Evolutionary conservation across 2,329 filamentous ascomycete genomes (phyloP), one percentile per base, ranked within the genome.

Genomic region (Intubia oerlemansii): DNA sequence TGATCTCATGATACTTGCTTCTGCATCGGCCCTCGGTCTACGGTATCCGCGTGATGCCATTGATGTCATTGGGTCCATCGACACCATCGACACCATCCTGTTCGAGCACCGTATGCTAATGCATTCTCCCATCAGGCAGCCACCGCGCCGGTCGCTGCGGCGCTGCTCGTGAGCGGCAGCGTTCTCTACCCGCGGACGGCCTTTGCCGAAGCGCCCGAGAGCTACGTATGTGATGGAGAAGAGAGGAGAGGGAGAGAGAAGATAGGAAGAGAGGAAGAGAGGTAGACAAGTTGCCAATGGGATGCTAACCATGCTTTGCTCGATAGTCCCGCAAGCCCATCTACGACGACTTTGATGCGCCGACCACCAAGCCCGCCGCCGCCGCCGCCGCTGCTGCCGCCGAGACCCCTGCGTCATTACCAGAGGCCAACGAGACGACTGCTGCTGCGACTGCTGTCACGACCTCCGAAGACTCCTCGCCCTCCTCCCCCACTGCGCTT

Each of bases 251-350:
- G 5, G 11, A 10, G n/a, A n/a, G n/a, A n/a, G n/a, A 11, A 25
- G 7, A 13, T 9, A 12, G 24, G 17, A 13, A 5, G 16, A 7
- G 4, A 10, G 12, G 16, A 12, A 20, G 3, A 7, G 10, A 6
- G 18, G 7, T 25, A 29, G 21, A 36, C 25, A 10, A 9, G 30
- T n/a, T n/a, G n/a, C n/a, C n/a, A n/a, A n/a, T n/a, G n/a, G n/a
- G n/a, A n/a, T n/a, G n/a, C n/a, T n/a, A n/a, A n/a, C n/a, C n/a
- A n/a, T n/a, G n/a, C n/a, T n/a, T n/a, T n/a, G n/a, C n/a, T n/a
- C n/a, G n/a, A n/a, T 36, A 62, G 54, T 37, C 45, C 34, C 63
- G 62, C 46, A 78, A 76, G 49, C 74, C 80, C 38, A 88, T 90
- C 54, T 90, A 90, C 62, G 78, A 85, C 52, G 63, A 73, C 47